phyloP scores from a whole-genome alignment of 2,329 filamentous ascomycete genomes.

The Cladosporium colombiae region DNA sequence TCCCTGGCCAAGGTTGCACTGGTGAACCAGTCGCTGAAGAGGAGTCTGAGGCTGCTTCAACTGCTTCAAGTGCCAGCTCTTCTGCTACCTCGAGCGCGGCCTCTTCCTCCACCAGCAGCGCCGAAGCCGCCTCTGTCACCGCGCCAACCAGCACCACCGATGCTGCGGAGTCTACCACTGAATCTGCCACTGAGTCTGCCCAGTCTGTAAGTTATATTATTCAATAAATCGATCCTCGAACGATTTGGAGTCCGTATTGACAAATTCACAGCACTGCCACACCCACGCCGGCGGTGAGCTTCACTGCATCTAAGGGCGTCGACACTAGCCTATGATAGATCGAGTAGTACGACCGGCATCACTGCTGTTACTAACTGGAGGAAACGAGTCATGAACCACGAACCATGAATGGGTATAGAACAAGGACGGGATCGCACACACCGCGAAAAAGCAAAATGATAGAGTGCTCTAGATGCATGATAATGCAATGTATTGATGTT shows the following conservation, averaged over 20 bases:
- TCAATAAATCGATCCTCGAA: neutral
- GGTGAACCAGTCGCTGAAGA: slow-evolving; percentile 43
- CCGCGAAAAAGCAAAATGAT: neutral
- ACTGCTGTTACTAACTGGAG: neutral
- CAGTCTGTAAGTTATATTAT: neutral
- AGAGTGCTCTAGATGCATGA: neutral
- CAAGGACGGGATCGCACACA: slow-evolving; percentile 1
- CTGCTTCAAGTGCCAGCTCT: slow-evolving; percentile 20
- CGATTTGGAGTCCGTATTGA: neutral
- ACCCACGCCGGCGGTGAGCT: slow-evolving; percentile 31
- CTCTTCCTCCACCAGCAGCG: slow-evolving; percentile 1
- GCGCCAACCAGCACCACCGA: slow-evolving; percentile 19
- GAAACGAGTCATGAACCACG: slow-evolving; percentile 11
- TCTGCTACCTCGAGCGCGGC: slow-evolving; percentile 21
- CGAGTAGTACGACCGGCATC: neutral
- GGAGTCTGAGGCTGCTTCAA: slow-evolving; percentile 17
- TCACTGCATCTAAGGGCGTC: slow-evolving; percentile 26
- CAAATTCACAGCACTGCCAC: slow-evolving; percentile 29
- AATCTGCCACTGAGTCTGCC: slow-evolving; percentile 74
- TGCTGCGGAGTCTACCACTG: slow-evolving; percentile 17
- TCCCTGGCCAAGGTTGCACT: slow-evolving; percentile 63
- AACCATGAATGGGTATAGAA: slow-evolving; percentile 1
- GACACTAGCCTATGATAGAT: neutral
- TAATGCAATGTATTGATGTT: slow-evolving; percentile 2
- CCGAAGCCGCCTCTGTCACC: slow-evolving; percentile 21